These are phyloP conservation scores for Excoecaria agallocha DNA, from an alignment of 345 rosid species.

Conservation along the genomic window DNA sequence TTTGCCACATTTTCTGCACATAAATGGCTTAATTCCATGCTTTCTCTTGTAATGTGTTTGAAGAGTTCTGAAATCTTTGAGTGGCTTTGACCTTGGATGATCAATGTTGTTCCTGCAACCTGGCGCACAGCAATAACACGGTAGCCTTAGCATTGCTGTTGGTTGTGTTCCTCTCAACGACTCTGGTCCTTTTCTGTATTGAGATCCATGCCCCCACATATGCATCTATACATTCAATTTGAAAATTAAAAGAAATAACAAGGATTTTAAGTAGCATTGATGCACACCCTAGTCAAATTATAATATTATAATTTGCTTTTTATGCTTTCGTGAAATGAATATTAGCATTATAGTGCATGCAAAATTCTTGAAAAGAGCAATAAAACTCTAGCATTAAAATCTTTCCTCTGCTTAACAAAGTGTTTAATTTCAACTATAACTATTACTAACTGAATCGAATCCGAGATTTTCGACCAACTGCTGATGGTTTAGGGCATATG, in stretches of 20 bases:
- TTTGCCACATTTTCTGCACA: conserved; percentile 93
- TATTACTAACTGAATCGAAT: no score
- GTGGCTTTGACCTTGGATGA: conserved; percentile 83
- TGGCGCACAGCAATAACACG: conserved; percentile 94
- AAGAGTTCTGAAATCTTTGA: conserved; percentile 95
- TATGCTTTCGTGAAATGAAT: no score
- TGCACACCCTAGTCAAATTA: background rate
- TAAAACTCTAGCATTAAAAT: no score
- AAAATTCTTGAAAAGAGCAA: no score
- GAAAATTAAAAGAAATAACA: background rate
- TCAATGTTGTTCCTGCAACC: conserved; percentile 95
- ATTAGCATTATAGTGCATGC: no score
- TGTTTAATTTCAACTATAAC: no score
- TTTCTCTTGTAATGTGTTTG: conserved; percentile 98
- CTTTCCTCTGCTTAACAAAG: no score
- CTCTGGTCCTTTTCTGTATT: conserved; percentile 94
- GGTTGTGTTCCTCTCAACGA: conserved; percentile 94
- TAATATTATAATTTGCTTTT: background rate
- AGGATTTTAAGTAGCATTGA: background rate
- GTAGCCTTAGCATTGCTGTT: conserved; percentile 86
- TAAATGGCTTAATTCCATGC: conserved; percentile 89
- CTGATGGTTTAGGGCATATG: no score
- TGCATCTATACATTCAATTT: conserved; percentile 61
- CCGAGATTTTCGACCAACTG: no score
- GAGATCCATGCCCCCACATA: conserved; percentile 99